These are phyloP conservation scores for Ballota nigra DNA, from an alignment of 257 asterid genomes.

Conservation along the genomic window DNA sequence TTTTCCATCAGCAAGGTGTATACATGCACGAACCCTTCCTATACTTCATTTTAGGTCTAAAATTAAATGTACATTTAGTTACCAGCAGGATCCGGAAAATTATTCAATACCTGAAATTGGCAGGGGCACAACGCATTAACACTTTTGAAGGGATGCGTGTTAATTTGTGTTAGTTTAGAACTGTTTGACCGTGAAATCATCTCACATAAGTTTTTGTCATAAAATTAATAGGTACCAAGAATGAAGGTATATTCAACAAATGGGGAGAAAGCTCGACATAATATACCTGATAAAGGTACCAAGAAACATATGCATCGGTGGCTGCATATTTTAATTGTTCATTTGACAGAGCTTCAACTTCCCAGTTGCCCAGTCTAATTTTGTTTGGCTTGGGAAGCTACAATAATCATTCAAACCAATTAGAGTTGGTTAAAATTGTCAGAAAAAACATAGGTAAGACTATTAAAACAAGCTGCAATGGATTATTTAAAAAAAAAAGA, in stretches of 20 bases:
- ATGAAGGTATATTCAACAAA: background rate
- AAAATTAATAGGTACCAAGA: background rate
- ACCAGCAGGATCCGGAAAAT: conserved; percentile 50
- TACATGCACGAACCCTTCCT: too few species aligned
- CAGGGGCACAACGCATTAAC: too few species aligned
- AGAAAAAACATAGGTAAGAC: background rate
- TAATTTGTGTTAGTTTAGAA: too few species aligned
- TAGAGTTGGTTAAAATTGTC: conserved; percentile 17
- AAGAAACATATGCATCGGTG: conserved; percentile 83
- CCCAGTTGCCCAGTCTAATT: conserved; percentile 90
- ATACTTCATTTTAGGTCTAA: too few species aligned
- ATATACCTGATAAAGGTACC: conserved; percentile 80
- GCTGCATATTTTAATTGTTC: conserved; percentile 81
- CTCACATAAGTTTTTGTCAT: too few species aligned
- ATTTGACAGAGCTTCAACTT: conserved; percentile 58
- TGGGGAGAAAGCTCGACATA: background rate
- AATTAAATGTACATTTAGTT: too few species aligned
- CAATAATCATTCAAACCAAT: conserved; percentile 27
- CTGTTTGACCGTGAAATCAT: too few species aligned
- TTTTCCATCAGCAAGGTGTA: too few species aligned
- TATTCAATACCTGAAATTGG: conserved; percentile 53
- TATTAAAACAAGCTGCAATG: conserved; percentile 11
- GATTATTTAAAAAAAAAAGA: background rate
- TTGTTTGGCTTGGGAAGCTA: conserved; percentile 82
- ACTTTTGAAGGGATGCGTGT: too few species aligned